These are phyloP conservation scores for Nigrospora osmanthi DNA, from an alignment of 2,329 filamentous ascomycete genomes.

Conservation along the genomic window DNA sequence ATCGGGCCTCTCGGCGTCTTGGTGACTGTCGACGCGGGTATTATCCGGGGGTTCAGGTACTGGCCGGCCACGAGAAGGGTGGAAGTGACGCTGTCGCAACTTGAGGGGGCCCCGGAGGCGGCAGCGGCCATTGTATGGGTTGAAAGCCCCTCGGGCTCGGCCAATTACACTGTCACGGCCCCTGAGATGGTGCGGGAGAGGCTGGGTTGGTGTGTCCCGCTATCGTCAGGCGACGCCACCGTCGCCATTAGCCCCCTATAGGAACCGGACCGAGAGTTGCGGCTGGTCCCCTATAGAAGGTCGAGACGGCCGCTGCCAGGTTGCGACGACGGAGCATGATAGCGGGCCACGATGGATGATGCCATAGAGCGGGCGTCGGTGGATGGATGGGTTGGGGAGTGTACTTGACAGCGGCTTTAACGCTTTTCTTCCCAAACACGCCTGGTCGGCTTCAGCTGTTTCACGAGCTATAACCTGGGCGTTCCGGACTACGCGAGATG, in stretches of 20 bases:
- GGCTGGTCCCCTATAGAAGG: too few species aligned
- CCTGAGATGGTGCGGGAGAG: conserved; percentile 11
- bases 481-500: too few species aligned
- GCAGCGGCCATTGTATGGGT: conserved; percentile 25
- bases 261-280: too few species aligned
- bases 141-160: conserved; percentile 18
- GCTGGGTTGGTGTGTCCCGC: conserved; percentile 18
- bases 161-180: conserved; percentile 14
- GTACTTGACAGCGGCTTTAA: too few species aligned
- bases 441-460: too few species aligned
- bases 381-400: too few species aligned
- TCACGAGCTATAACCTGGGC: too few species aligned
- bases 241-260: background rate
- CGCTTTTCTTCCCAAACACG: too few species aligned
- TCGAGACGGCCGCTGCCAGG: too few species aligned
- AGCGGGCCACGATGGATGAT: too few species aligned
- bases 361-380: too few species aligned
- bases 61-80: conserved; percentile 12
- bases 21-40: conserved; percentile 33
- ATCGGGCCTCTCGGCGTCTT: conserved; percentile 35
- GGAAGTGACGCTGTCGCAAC: conserved; percentile 21
- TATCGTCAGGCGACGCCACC: conserved; percentile 5
- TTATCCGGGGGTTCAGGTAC: conserved; percentile 29
- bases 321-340: too few species aligned
- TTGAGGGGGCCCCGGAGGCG: conserved; percentile 16